Conservation (phyloP, 2,329 filamentous ascomycete species). For the Beauveria rudraprayagi region DNA sequence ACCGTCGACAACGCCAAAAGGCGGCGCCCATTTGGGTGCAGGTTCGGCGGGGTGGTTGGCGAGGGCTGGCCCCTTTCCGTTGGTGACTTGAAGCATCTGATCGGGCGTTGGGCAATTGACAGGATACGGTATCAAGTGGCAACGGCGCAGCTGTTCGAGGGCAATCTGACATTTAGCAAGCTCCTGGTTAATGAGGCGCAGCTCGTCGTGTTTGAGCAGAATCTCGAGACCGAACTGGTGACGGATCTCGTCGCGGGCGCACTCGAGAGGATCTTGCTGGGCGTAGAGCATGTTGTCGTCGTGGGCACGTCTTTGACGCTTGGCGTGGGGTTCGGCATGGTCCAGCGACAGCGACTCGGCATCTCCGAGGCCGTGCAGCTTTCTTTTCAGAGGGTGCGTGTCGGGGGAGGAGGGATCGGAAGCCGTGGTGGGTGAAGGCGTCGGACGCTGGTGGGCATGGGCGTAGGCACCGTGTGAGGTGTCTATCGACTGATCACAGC, state of each 20-base stretch:
- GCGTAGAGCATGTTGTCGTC: slow-evolving; percentile 4
- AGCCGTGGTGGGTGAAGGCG: slow-evolving; percentile 19
- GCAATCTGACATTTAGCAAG: slow-evolving; percentile 91
- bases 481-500: slow-evolving; percentile 44
- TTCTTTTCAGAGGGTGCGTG: slow-evolving; percentile 31
- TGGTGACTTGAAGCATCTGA: slow-evolving; percentile 62
- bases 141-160: slow-evolving; percentile 86
- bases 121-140: slow-evolving; percentile 86
- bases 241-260: slow-evolving; percentile 65
- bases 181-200: slow-evolving; percentile 91
- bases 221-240: slow-evolving; percentile 88
- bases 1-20: slow-evolving; percentile 85
- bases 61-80: slow-evolving; percentile 65
- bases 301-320: slow-evolving; percentile 31
- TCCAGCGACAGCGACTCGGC: slow-evolving; percentile 18
- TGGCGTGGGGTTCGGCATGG: slow-evolving; percentile 24
- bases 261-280: slow-evolving; percentile 29
- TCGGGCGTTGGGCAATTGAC: slow-evolving; percentile 58
- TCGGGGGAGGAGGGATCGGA: slow-evolving; percentile 12
- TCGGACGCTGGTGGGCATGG: slow-evolving; percentile 23
- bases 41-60: slow-evolving; percentile 52
- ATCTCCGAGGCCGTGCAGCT: slow-evolving; percentile 28
- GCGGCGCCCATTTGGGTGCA: slow-evolving; percentile 69
- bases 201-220: slow-evolving; percentile 85
- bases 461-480: slow-evolving; percentile 29